Evolutionary conservation across 345 rosid species (phyloP).

Genomic region (Euphorbia tirucalli): DNA sequence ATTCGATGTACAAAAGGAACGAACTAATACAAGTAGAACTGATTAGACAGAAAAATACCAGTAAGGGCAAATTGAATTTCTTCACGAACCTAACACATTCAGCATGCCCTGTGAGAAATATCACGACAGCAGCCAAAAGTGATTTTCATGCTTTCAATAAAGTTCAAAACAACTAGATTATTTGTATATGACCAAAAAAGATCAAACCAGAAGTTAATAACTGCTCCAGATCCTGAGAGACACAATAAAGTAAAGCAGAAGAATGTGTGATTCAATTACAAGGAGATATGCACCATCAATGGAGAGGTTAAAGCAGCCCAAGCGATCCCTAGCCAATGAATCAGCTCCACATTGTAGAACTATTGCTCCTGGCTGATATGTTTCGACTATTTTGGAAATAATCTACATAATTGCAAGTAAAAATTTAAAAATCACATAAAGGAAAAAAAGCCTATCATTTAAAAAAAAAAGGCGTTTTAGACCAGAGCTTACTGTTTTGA

Average conservation of each 20-base stretch:
- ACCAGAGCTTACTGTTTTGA: conserved; percentile 68
- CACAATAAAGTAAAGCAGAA: background rate
- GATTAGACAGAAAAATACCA: conserved; percentile 49
- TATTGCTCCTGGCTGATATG: conserved; percentile 82
- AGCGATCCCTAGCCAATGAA: conserved; percentile 95
- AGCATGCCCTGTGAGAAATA: conserved; percentile 71
- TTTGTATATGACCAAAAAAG: conserved; percentile 13
- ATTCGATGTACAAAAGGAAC: background rate
- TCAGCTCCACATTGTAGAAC: conserved; percentile 99
- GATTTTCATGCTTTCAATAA: background rate
- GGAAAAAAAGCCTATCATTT: conserved; percentile 10
- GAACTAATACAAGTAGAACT: conserved; percentile 5
- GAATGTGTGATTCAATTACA: conserved; percentile 40
- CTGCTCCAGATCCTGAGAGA: conserved; percentile 9
- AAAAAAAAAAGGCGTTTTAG: conserved; percentile 3
- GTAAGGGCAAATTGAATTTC: conserved; percentile 83
- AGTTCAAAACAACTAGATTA: conserved; percentile 2
- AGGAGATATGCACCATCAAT: conserved; percentile 81
- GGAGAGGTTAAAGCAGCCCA: conserved; percentile 97
- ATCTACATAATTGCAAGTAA: conserved; percentile 44
- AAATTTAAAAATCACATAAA: conserved; percentile 8
- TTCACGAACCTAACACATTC: conserved; percentile 94
- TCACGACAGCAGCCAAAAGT: conserved; percentile 7
- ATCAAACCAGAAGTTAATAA: conserved; percentile 1
- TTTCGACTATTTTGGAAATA: conserved; percentile 85